Conservation (phyloP, 495 filamentous ascomycete species). For the Aspergillus leporis region DNA sequence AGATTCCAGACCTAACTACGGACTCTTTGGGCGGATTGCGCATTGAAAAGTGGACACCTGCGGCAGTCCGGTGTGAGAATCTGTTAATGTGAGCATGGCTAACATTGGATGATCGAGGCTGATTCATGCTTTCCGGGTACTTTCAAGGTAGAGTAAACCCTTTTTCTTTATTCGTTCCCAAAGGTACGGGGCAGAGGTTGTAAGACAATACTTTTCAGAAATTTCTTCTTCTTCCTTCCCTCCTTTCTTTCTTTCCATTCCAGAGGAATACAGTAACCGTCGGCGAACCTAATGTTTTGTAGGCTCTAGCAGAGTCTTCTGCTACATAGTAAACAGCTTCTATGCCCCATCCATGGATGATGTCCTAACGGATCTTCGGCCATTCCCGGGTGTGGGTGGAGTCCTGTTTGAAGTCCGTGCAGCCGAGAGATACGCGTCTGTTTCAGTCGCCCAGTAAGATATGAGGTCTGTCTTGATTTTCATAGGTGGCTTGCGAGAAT, state of each 20-base stretch:
- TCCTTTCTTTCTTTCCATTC: no score
- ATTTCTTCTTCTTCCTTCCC: no score
- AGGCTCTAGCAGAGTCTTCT: not conserved
- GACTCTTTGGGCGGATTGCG: constrained; percentile 9
- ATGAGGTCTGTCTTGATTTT: not conserved
- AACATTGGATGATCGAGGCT: not conserved
- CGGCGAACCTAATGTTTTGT: no score
- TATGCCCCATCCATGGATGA: not conserved
- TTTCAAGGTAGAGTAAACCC: not conserved
- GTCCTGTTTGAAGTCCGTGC: constrained; percentile 34
- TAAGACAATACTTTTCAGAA: no score
- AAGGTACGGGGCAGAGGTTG: not conserved
- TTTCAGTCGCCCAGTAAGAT: constrained; percentile 29
- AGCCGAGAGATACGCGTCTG: constrained; percentile 47
- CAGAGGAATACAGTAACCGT: no score
- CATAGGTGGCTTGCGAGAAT: constrained; percentile 2
- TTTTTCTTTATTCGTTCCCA: not conserved
- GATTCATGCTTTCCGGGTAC: not conserved
- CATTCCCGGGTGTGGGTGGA: constrained; percentile 36
- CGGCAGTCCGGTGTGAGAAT: constrained; percentile 10
- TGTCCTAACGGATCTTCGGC: constrained; percentile 24
- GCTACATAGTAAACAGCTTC: not conserved
- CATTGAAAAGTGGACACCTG: not conserved
- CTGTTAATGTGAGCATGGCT: not conserved
- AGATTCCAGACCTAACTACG: constrained; percentile 10